Conservation (phyloP, 2,329 filamentous ascomycete genomes). For the Claviceps quebecensis region DNA sequence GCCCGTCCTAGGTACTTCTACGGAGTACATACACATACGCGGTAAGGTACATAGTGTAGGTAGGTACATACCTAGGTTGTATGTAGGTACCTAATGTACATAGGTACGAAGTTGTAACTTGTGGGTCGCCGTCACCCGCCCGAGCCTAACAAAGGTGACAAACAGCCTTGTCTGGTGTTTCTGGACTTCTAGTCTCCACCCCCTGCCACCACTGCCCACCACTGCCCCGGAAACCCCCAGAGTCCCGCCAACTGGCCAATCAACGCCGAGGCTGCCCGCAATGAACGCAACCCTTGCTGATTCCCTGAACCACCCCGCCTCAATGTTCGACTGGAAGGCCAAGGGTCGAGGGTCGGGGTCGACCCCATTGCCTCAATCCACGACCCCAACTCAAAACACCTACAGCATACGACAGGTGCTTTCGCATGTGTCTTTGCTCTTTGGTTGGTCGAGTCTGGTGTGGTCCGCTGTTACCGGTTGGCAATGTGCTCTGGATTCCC, state of each 20-base stretch:
- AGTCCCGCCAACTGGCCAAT: background rate
- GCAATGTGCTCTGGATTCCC: background rate
- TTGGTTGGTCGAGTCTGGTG: background rate
- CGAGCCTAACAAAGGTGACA: too few species aligned
- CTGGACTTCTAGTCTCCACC: too few species aligned
- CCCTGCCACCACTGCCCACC: background rate
- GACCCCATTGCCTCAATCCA: background rate
- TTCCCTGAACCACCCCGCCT: background rate
- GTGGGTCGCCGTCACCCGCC: too few species aligned
- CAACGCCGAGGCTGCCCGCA: background rate
- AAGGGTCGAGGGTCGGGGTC: background rate
- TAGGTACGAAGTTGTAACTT: too few species aligned
- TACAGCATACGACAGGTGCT: background rate
- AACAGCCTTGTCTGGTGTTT: too few species aligned
- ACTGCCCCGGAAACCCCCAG: background rate
- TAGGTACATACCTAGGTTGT: too few species aligned
- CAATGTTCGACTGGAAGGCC: background rate
- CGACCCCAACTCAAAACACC: background rate
- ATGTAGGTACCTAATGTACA: too few species aligned
- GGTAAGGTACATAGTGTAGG: too few species aligned
- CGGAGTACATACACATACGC: too few species aligned
- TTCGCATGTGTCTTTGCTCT: background rate
- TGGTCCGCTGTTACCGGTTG: background rate
- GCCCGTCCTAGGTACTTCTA: too few species aligned
- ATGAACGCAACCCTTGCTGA: background rate